phyloP scores from a whole-genome alignment of 345 rosid genomes.

The Microcos paniculata region DNA sequence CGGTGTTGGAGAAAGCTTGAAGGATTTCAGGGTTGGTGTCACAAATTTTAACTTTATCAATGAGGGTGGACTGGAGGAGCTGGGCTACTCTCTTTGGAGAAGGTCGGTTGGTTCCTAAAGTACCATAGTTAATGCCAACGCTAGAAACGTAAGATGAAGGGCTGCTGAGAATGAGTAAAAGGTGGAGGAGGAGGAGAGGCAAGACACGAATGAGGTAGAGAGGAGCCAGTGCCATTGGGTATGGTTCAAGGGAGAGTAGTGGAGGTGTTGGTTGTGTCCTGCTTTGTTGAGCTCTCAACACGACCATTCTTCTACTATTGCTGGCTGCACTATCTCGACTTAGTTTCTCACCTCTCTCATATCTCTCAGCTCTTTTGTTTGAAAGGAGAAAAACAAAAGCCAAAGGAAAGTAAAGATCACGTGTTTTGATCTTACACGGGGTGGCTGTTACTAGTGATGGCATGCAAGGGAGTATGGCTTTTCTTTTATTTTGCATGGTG shows the following conservation, averaged over 20 bases:
- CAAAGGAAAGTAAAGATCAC: too few relatives aligned
- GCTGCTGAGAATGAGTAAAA: slow-evolving; percentile 19
- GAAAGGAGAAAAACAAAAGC: too few relatives aligned
- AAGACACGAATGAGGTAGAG: neutral
- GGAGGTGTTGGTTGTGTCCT: too few relatives aligned
- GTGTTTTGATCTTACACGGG: too few relatives aligned
- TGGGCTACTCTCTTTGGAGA: slow-evolving; percentile 59
- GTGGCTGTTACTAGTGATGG: too few relatives aligned
- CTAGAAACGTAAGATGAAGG: slow-evolving; percentile 15
- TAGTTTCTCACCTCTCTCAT: too few relatives aligned
- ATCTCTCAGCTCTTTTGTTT: too few relatives aligned
- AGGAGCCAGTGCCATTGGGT: neutral
- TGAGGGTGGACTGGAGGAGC: slow-evolving; percentile 63
- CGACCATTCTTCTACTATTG: too few relatives aligned
- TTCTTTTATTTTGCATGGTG: too few relatives aligned
- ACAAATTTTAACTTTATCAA: slow-evolving; percentile 64
- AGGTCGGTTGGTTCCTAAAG: slow-evolving; percentile 65
- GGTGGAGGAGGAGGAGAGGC: neutral
- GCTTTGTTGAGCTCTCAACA: too few relatives aligned
- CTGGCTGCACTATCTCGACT: too few relatives aligned
- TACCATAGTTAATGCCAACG: slow-evolving; percentile 65
- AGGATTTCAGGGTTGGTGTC: slow-evolving; percentile 67
- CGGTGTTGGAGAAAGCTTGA: slow-evolving; percentile 63
- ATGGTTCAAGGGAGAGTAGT: neutral
- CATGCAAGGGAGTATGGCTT: too few relatives aligned